These are phyloP conservation scores for Apophysomyces trapeziformis DNA, from an alignment of 371 early-diverging fungal genomes.

Conservation along the genomic window DNA sequence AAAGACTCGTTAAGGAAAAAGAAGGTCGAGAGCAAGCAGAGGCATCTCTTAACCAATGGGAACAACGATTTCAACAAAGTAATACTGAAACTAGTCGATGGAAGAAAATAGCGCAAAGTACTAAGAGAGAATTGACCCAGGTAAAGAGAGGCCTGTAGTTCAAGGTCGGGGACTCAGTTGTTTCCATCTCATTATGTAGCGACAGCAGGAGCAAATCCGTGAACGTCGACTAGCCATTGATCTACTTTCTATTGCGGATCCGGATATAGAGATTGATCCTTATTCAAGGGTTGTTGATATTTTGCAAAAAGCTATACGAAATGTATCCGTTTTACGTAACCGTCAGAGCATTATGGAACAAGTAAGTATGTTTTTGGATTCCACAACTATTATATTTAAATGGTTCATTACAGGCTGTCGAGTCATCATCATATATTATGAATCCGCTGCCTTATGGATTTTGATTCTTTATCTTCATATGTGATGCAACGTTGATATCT, in stretches of 20 bases:
- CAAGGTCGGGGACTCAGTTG: not conserved
- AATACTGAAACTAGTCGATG: not conserved
- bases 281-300: constrained; percentile 13
- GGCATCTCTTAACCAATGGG: not conserved
- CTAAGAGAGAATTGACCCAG: not conserved
- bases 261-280: constrained; percentile 2
- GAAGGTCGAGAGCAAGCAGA: constrained; percentile 29
- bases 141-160: not conserved
- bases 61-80: not conserved
- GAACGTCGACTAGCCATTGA: constrained; percentile 13
- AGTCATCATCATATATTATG: no score
- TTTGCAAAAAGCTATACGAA: constrained; percentile 12
- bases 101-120: not conserved
- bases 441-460: no score
- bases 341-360: not conserved
- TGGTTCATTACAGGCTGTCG: no score
- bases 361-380: not conserved
- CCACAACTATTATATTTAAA: no score
- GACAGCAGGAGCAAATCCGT: constrained; percentile 14
- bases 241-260: constrained; percentile 16
- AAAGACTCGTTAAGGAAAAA: constrained; percentile 42
- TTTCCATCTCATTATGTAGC: not conserved
- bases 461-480: no score
- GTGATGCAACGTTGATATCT: no score
- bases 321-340: constrained; percentile 1